Conservation (phyloP, 202 grass and related monocot genomes). For the Setaria italica region DNA sequence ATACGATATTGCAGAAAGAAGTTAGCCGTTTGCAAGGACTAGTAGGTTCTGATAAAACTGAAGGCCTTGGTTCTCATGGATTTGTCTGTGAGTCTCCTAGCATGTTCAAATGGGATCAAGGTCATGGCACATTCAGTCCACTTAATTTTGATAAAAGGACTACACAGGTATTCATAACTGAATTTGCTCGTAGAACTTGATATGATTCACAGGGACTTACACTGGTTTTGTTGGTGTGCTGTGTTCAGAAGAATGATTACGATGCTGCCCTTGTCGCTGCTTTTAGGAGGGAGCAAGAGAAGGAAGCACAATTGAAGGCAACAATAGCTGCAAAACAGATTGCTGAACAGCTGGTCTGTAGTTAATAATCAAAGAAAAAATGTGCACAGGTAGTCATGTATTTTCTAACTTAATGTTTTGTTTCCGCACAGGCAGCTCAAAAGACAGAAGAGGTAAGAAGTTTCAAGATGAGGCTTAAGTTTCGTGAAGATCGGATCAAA, state of each 20-base stretch:
- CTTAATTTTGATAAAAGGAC: constrained; percentile 85
- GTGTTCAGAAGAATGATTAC: constrained; percentile 72
- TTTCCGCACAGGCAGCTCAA: constrained; percentile 69
- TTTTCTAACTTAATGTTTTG: constrained; percentile 38
- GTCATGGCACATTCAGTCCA: constrained; percentile 71
- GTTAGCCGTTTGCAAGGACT: constrained; percentile 72
- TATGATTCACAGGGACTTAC: constrained; percentile 41
- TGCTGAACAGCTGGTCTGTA: constrained; percentile 85
- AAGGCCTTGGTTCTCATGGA: constrained; percentile 50
- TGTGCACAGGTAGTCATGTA: not conserved
- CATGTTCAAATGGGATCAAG: constrained; percentile 80
- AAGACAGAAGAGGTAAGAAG: constrained; percentile 83
- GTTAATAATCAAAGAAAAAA: constrained; percentile 20
- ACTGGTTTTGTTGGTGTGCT: constrained; percentile 44
- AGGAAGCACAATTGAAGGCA: constrained; percentile 78
- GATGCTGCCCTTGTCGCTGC: constrained; percentile 84
- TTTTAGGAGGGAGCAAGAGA: constrained; percentile 82
- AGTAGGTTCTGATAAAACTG: constrained; percentile 51
- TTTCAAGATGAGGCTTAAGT: constrained; percentile 90
- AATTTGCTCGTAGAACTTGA: constrained; percentile 37
- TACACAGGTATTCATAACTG: constrained; percentile 69
- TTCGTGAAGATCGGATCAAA: constrained; percentile 90
- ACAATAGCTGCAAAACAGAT: constrained; percentile 68
- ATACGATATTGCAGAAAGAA: constrained; percentile 74
- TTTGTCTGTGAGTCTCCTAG: constrained; percentile 61